Evolutionary conservation across 106 monocot species (phyloP).

Genomic region (Allium sativum): DNA sequence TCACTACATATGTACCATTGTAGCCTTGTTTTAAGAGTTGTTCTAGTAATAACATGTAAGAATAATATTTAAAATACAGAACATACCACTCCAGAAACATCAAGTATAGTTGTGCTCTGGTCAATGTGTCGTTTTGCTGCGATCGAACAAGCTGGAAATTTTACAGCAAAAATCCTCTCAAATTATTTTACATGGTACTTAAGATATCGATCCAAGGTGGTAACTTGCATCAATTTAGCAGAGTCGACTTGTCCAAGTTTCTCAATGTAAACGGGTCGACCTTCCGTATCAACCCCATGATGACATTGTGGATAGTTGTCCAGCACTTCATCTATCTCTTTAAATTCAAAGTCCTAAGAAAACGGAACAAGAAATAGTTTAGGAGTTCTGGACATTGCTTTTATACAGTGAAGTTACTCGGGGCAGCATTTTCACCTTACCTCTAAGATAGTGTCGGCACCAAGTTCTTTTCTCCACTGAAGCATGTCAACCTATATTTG

Average conservation of each 20-base stretch:
- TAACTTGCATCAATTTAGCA: conserved; percentile 47
- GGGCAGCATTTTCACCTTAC: no score
- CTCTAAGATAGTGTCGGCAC: no score
- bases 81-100: conserved; percentile 48
- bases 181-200: conserved; percentile 59
- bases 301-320: conserved; percentile 57
- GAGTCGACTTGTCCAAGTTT: conserved; percentile 46
- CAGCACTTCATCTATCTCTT: conserved; percentile 42
- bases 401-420: no score
- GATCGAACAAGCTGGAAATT: conserved; percentile 65
- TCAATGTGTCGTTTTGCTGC: conserved; percentile 47
- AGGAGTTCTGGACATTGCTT: no score
- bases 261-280: conserved; percentile 55
- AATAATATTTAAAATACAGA: neutral
- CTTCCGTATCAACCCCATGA: conserved; percentile 59
- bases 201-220: conserved; percentile 41
- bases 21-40: neutral
- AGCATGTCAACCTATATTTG: no score
- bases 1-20: neutral
- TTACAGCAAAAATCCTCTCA: conserved; percentile 43
- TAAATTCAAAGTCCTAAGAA: conserved; percentile 34
- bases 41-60: neutral
- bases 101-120: conserved; percentile 57
- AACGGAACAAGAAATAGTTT: neutral
- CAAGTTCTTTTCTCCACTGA: no score